Conservation (phyloP, 768 basidiomycete species). For the Boletus huronensis region DNA sequence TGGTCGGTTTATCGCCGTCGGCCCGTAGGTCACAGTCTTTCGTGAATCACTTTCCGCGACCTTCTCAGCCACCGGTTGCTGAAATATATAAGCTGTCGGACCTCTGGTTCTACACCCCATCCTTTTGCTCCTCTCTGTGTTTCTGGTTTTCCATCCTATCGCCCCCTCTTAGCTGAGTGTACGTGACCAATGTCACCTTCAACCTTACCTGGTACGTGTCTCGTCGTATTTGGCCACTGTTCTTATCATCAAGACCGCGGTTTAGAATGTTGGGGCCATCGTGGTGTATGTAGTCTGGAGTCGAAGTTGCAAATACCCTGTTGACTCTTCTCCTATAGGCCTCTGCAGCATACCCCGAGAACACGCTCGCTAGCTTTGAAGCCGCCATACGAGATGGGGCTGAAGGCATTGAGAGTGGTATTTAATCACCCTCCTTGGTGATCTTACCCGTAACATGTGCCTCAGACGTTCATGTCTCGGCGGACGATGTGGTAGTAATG, state of each 20-base stretch:
- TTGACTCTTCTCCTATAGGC: conserved; percentile 50
- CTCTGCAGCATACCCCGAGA: conserved; percentile 84
- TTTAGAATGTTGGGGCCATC: conserved; percentile 78
- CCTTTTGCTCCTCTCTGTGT: background rate
- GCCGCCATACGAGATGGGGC: conserved; percentile 94
- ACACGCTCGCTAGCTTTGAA: conserved; percentile 92
- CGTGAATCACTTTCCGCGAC: conserved; percentile 4
- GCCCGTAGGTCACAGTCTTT: background rate
- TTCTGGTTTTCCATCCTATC: background rate
- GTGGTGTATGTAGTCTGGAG: conserved; percentile 53
- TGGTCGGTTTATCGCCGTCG: conserved; percentile 1
- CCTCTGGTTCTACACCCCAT: background rate
- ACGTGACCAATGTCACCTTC: conserved; percentile 20
- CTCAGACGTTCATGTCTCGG: conserved; percentile 92
- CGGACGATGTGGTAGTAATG: conserved; percentile 86
- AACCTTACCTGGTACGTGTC: conserved; percentile 27
- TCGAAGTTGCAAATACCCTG: background rate
- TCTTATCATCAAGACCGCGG: background rate
- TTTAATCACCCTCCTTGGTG: conserved; percentile 37
- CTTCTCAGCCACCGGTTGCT: conserved; percentile 22
- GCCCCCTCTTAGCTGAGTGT: conserved; percentile 2
- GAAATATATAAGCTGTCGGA: conserved; percentile 24
- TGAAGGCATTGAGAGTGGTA: conserved; percentile 98
- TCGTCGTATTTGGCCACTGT: background rate
- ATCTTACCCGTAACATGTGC: conserved; percentile 49